Conservation (phyloP, 768 basidiomycete species). For the Auricularia auricula-judae region DNA sequence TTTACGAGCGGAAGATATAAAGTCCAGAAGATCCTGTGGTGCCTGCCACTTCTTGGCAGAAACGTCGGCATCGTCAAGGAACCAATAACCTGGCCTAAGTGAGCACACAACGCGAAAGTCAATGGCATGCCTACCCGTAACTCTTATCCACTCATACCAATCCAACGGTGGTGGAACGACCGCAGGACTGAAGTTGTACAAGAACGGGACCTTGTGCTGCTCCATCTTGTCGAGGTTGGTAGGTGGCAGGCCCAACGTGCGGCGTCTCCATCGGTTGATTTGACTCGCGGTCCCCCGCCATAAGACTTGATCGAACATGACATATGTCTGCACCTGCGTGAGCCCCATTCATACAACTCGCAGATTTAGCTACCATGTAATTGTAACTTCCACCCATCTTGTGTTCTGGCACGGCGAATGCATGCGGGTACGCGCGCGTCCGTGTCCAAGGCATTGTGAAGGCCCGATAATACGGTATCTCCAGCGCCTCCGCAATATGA, state of each 20-base stretch:
- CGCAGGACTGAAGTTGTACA: constrained; percentile 92
- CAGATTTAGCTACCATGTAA: constrained; percentile 67
- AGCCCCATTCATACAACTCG: neutral
- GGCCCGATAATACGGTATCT: constrained; percentile 88
- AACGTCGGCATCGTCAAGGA: constrained; percentile 86
- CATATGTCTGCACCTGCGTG: constrained; percentile 53
- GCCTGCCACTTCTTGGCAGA: constrained; percentile 84
- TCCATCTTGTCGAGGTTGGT: constrained; percentile 94
- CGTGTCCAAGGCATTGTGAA: constrained; percentile 99
- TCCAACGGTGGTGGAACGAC: constrained; percentile 90
- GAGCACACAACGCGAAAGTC: neutral
- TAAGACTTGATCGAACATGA: constrained; percentile 96
- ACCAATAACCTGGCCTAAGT: constrained; percentile 75
- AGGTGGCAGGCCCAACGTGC: constrained; percentile 59
- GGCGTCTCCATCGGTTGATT: constrained; percentile 86
- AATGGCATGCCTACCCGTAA: constrained; percentile 48
- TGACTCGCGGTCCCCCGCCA: constrained; percentile 93
- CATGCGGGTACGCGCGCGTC: constrained; percentile 93
- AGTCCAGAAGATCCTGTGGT: constrained; percentile 65
- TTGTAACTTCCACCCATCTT: constrained; percentile 99
- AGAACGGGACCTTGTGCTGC: constrained; percentile 92
- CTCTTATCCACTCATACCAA: constrained; percentile 98
- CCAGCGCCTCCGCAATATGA: constrained; percentile 91
- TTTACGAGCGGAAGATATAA: constrained; percentile 69
- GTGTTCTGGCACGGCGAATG: constrained; percentile 92